Evolutionary conservation across 495 filamentous ascomycete genomes (phyloP), one percentile per base, ranked within the genome.

Genomic region (Lasiosphaeria hispida): DNA sequence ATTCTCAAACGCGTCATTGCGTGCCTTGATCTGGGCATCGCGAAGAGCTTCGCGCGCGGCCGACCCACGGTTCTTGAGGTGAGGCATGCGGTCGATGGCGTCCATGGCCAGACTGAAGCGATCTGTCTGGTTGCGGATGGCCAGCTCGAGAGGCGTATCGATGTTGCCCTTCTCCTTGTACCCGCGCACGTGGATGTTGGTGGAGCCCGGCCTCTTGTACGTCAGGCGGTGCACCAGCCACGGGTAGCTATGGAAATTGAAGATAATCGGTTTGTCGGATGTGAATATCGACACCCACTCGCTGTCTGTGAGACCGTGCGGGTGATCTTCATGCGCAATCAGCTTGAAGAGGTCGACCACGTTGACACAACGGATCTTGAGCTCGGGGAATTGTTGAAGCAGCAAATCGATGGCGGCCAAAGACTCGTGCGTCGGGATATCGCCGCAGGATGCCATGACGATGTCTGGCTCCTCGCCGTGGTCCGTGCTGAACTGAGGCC

Each of bases 91-190:
- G 63, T 90, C 87, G 59, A 91, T 88, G 4, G 86, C 87, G 65
- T 84, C 83, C 61, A 91, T 87, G 6, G 87, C 86, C 17, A 91
- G 69, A 63, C 82, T 85, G 66, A 83, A 91, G 33, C 86, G 75
- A 68, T 90, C 87, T 2, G 86, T 87, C 50, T 83, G 75, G 69
- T 91, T 91, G 48, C 87, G 76, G 65, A 89, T 82, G 9, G 86
- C 86, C 39, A 91, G 70, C 67, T 89, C 85, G 35, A 89, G 82
- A 4, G 86, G 87, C 0, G 86, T 89, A 66, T 91, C 85, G 64
- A 89, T 91, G 61, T 89, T 89, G 40, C 87, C 86, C 78, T 89
- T 89, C 78, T 89, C 86, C 63, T 78, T 82, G 73, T 89, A 89
- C 0, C 85, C 87, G 19, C 84, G 74, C n/a, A 89, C 87, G 62